Evolutionary conservation across 805 yeast genomes (phyloP).

Genomic region (Saccharomyces jurei): DNA sequence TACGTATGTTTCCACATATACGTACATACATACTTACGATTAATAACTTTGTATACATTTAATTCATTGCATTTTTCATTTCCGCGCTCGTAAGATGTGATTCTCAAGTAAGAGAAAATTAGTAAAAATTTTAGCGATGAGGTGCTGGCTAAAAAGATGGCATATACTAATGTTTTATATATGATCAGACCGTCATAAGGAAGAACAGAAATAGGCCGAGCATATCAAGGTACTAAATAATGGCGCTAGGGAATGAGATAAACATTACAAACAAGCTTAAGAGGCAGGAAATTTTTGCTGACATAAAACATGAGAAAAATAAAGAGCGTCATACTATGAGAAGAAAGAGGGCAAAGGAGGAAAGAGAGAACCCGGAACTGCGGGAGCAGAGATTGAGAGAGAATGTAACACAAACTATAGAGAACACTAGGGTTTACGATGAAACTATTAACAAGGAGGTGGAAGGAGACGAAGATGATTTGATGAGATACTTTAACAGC

Average conservation of each 20-base stretch:
- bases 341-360: conserved; percentile 79
- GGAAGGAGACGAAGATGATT: conserved; percentile 33
- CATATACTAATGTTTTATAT: background rate
- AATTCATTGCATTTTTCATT: background rate
- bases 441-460: conserved; percentile 56
- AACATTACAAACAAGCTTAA: conserved; percentile 68
- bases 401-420: conserved; percentile 78
- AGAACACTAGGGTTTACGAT: conserved; percentile 74
- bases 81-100: background rate
- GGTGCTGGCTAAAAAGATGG: conserved; percentile 6
- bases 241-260: conserved; percentile 33
- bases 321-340: conserved; percentile 72
- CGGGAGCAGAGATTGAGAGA: conserved; percentile 69
- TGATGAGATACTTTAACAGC: conserved; percentile 32
- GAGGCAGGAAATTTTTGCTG: conserved; percentile 70
- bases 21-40: background rate
- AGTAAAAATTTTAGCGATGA: conserved; percentile 6
- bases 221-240: background rate
- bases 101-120: background rate
- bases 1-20: background rate
- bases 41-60: background rate
- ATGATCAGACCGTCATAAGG: background rate
- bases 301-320: conserved; percentile 63
- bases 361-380: conserved; percentile 71
- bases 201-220: background rate